Evolutionary conservation across 83 land plant genomes (phyloP).

Genomic region (Thuja plicata): DNA sequence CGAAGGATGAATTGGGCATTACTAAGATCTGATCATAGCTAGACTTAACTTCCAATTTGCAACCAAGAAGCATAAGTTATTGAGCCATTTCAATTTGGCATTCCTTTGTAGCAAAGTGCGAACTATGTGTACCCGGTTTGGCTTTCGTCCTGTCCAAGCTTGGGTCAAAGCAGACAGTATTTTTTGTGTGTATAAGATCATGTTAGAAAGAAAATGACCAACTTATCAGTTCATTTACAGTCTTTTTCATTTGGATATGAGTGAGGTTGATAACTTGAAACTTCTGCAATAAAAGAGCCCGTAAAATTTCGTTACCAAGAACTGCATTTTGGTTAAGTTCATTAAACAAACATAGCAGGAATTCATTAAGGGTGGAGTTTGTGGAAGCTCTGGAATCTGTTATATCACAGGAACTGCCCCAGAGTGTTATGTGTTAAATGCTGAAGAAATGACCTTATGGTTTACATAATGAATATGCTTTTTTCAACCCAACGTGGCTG

Average conservation of each 20-base stretch:
- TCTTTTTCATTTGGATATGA: background rate
- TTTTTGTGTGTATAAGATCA: no score
- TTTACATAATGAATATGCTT: no score
- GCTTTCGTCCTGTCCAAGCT: background rate
- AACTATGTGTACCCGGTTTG: background rate
- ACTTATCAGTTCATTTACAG: background rate
- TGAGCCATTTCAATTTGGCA: background rate
- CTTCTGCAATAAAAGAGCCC: background rate
- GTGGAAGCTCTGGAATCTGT: background rate
- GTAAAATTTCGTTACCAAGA: background rate
- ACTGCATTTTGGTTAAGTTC: background rate
- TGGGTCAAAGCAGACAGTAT: no score
- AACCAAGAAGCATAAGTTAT: no score
- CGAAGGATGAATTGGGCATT: background rate
- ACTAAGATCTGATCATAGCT: background rate
- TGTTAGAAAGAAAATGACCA: background rate
- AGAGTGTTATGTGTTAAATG: no score
- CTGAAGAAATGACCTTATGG: no score
- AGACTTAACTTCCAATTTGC: no score
- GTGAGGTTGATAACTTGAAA: background rate
- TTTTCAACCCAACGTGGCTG: no score
- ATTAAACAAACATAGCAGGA: background rate
- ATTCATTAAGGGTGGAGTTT: background rate
- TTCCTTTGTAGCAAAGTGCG: background rate
- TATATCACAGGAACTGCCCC: no score